Evolutionary conservation across 257 asterid genomes (phyloP).

Genomic region (Scutellaria baicalensis): DNA sequence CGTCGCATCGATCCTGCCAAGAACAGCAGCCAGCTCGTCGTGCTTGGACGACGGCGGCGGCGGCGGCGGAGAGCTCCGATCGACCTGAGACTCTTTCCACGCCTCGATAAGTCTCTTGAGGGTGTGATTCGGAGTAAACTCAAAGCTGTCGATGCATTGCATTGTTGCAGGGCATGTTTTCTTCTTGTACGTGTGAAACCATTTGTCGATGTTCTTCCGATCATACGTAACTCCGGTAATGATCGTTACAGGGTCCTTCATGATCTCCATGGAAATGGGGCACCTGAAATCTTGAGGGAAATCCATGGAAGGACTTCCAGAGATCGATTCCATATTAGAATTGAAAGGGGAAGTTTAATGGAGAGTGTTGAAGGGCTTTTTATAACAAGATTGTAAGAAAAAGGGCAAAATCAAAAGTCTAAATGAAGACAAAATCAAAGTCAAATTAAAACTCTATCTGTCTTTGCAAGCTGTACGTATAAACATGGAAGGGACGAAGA

Average conservation of each 20-base stretch:
- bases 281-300: conserved; percentile 74
- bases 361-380: background rate
- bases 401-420: conserved; percentile 24
- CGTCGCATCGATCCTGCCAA: conserved; percentile 42
- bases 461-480: conserved; percentile 19
- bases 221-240: conserved; percentile 89
- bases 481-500: conserved; percentile 30
- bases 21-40: conserved; percentile 40
- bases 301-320: conserved; percentile 27
- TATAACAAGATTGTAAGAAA: background rate
- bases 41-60: conserved; percentile 16
- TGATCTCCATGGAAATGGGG: conserved; percentile 92
- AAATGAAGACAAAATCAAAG: conserved; percentile 40
- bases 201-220: conserved; percentile 55
- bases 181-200: conserved; percentile 63
- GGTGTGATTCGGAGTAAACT: conserved; percentile 76
- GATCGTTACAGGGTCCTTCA: conserved; percentile 84
- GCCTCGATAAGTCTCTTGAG: conserved; percentile 55
- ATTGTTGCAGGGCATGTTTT: conserved; percentile 84
- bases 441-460: conserved; percentile 22
- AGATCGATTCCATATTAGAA: conserved; percentile 9
- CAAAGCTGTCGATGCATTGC: conserved; percentile 38
- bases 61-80: background rate
- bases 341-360: background rate
- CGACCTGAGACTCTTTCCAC: conserved; percentile 32